Evolutionary conservation across 495 filamentous ascomycete species (phyloP), one percentile per base, ranked within the genome.

Genomic region (Trypethelium eluteriae): DNA sequence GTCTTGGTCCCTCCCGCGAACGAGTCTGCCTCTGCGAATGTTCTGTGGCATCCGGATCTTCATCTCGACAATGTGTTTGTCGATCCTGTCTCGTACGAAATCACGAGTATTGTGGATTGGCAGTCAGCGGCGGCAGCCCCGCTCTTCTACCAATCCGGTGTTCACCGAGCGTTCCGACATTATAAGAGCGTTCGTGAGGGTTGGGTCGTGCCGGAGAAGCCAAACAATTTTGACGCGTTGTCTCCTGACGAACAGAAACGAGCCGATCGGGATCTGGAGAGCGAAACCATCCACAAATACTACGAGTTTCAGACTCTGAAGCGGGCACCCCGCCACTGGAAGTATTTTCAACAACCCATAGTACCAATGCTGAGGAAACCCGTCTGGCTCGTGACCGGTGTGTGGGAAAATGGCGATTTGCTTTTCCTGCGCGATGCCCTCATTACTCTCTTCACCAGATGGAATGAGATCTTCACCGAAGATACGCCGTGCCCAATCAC

Each of bases 351-450:
- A 25, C 50, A 77, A 64, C 10, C 38, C 38, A 66, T 49, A 64
- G 57, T 71, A 59, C 47, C 70, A 32, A 67, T 64, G 44, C 47
- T 76, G 41, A 62, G 66, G 25, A 76, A 78, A 64, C 76, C 75
- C 62, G 70, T 72, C 53, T 74, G 70, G 73, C 70, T 78, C 2
- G 70, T 75, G 39, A 74, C 34, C 39, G 71, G 73, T 16, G 69
- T 64, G 4, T 79, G 75, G 76, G 69, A 72, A 62, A 74, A 71
- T 39, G 63, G 67, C 6, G 73, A 78, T 72, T 65, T 79, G 0
- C 78, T 80, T 62, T 78, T 74, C 18, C 72, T 79, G 41, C 74
- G 77, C 18, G 39, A 76, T 18, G 66, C 77, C 16, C 70, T 79
- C 11, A 70, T 78, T 32, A 34, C 12, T 6, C 62, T 79, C 2